Evolutionary conservation across 139 green algal genomes (phyloP), one percentile per base, ranked within the genome.

Genomic region (Micromonas pusilla): DNA sequence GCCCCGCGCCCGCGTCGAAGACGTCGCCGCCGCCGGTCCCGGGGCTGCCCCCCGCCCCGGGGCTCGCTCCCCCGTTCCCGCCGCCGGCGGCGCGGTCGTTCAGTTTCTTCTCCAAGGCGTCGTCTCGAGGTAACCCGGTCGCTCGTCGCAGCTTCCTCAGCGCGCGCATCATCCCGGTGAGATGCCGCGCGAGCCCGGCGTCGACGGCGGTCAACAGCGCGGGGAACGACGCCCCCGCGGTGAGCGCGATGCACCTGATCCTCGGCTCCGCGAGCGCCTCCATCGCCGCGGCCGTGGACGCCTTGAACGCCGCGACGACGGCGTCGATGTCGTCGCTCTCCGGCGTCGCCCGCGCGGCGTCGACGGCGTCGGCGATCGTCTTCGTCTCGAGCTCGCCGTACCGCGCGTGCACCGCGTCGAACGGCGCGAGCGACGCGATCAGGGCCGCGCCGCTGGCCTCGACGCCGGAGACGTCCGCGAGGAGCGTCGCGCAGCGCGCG

Each of bases 121-220:
- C n/a, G n/a, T n/a, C n/a, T n/a, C n/a, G n/a, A n/a, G n/a, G n/a
- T n/a, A n/a, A n/a, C n/a, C n/a, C n/a, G n/a, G n/a, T n/a, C n/a
- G n/a, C n/a, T n/a, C n/a, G n/a, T n/a, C n/a, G n/a, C n/a, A 26
- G 19, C 36, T 75, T 19, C 23, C 68, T 60, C 30, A 78, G 62
- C 13, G 21, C 52, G 13, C 30, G 25, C 52, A 78, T 28, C 45
- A 68, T 30, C 13, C 16, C 28, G n/a, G 72, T 52, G 6, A 30
- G 57, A 38, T 84, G 86, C 33, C 80, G 72, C 38, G 77, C 60
- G 33, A 89, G 30, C 0, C 53, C 66, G 6, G 60, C 60, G 76
- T 92, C 89, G 30, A 88, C 53, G 0, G 81, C 79, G 0, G n/a
- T 34, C 2, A 85, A 52, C 68, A 91, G 77, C 19, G 73, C 54